Evolutionary conservation across 148 eudicot genomes (phyloP), one percentile per base, ranked within the genome.

Genomic region (Pharnaceum exiguum): DNA sequence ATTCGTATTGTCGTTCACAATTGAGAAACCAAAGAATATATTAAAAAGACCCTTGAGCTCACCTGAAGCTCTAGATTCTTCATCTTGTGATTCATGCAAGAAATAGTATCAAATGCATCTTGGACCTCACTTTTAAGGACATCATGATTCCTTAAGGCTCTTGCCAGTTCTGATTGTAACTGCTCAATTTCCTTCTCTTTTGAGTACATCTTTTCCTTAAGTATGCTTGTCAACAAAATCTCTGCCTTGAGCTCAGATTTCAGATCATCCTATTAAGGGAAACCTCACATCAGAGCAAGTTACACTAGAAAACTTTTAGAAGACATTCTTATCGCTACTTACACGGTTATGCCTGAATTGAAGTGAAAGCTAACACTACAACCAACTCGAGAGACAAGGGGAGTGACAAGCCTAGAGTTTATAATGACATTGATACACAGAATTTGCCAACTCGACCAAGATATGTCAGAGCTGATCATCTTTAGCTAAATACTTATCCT

Each of bases 1-100:
- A n/a, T n/a, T n/a, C n/a, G n/a, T n/a, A n/a, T n/a, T n/a, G n/a
- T n/a, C n/a, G n/a, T n/a, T n/a, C 21, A 24, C 25, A 21, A 40
- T 25, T n/a, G 1, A n/a, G 27, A 56, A 57, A 17, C 23, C 12
- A 31, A 30, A 30, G 4, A 2, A 10, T 10, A 36, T 10, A 18
- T 25, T 1, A 18, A 2, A 16, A 11, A 11, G 18, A 48, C 43
- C 22, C 37, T 19, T 32, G 38, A 47, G 43, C 37, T 70, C 27
- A 70, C 74, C 74, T 70, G 60, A 57, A 70, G 74, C 47, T 70
- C 74, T 2, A 63, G 67, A 63, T 50, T 70, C 69, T 70, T 70
- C 74, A 70, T 51, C 55, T 58, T 63, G 45, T 70, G 74, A 57
- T 64, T 70, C 13, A 57, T 45, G 49, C 74, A 63, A 33, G 74